Evolutionary conservation across 139 green algal genomes (phyloP).

Genomic region (Closterium sp.): DNA sequence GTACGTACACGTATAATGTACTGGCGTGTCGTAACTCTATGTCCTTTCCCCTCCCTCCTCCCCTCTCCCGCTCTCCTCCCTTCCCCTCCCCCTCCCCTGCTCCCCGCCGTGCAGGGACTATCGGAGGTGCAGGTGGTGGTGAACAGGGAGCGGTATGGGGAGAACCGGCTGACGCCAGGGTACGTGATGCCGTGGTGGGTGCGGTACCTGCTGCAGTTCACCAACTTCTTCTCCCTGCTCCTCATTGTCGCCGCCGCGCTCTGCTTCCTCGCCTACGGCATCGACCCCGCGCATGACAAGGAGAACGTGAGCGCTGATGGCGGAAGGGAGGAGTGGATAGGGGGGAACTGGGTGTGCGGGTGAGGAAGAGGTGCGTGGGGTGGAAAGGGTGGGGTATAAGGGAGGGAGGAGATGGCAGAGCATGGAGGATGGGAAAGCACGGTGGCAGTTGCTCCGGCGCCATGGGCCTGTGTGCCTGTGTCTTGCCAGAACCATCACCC

Average conservation of each 20-base stretch:
- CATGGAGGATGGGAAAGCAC: not conserved
- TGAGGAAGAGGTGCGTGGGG: not conserved
- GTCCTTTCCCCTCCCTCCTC: not conserved
- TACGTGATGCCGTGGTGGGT: conserved; percentile 60
- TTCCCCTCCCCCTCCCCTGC: not conserved
- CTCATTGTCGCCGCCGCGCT: conserved; percentile 59
- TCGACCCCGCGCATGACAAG: conserved; percentile 64
- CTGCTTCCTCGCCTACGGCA: conserved; percentile 62
- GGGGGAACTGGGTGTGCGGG: not conserved
- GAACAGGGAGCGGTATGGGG: conserved; percentile 60
- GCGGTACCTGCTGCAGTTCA: conserved; percentile 66
- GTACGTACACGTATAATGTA: not conserved
- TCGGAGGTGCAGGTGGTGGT: conserved; percentile 58
- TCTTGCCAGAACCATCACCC: too few species aligned
- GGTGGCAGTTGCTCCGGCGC: too few species aligned
- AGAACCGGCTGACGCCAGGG: conserved; percentile 69
- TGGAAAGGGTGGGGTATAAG: not conserved
- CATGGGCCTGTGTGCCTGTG: too few species aligned
- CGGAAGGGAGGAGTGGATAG: not conserved
- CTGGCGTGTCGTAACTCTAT: too few species aligned
- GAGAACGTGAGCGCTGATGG: conserved; percentile 53
- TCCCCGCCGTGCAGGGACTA: conserved; percentile 30
- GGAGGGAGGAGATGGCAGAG: not conserved
- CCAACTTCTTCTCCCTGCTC: conserved; percentile 66
- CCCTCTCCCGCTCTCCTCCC: not conserved